Evolutionary conservation across 805 yeast species (phyloP).

Genomic region (Danielia reshetovae): DNA sequence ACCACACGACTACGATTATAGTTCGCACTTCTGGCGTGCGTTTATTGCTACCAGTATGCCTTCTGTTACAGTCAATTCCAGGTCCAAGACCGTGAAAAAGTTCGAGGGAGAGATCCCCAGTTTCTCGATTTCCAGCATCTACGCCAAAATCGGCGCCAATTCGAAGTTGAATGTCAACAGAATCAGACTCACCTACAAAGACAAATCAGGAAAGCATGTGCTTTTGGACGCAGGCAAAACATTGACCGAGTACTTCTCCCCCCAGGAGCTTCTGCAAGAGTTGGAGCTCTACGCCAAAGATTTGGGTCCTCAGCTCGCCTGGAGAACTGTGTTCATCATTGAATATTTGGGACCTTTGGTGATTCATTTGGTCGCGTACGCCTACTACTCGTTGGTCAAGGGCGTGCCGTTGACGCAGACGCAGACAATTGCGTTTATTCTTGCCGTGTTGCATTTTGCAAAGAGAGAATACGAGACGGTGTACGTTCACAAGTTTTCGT

Average conservation of each 20-base stretch:
- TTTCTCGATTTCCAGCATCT: constrained; percentile 38
- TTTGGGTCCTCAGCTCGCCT: constrained; percentile 86
- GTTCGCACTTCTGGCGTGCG: too few species aligned
- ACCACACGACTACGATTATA: too few species aligned
- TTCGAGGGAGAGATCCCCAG: constrained; percentile 36
- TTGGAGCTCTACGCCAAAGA: constrained; percentile 68
- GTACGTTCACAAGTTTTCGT: constrained; percentile 79
- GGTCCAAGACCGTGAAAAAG: constrained; percentile 55
- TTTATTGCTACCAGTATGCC: constrained; percentile 32
- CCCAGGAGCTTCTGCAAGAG: constrained; percentile 40
- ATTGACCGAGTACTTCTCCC: constrained; percentile 27
- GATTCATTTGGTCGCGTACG: constrained; percentile 69
- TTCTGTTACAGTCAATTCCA: constrained; percentile 49
- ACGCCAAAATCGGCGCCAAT: constrained; percentile 43
- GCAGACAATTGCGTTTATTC: constrained; percentile 49
- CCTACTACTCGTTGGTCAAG: constrained; percentile 10
- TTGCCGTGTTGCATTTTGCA: constrained; percentile 70
- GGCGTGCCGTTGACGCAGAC: constrained; percentile 34
- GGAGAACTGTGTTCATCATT: constrained; percentile 84
- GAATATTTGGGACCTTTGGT: constrained; percentile 90
- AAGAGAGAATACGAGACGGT: constrained; percentile 89
- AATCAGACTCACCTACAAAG: constrained; percentile 24
- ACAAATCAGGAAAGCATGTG: constrained; percentile 28
- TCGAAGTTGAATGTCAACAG: constrained; percentile 30
- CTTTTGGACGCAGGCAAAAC: constrained; percentile 45